Evolutionary conservation across 2,329 filamentous ascomycete genomes (phyloP), one percentile per base, ranked within the genome.

Genomic region (Ceratocystis eucalypticola): DNA sequence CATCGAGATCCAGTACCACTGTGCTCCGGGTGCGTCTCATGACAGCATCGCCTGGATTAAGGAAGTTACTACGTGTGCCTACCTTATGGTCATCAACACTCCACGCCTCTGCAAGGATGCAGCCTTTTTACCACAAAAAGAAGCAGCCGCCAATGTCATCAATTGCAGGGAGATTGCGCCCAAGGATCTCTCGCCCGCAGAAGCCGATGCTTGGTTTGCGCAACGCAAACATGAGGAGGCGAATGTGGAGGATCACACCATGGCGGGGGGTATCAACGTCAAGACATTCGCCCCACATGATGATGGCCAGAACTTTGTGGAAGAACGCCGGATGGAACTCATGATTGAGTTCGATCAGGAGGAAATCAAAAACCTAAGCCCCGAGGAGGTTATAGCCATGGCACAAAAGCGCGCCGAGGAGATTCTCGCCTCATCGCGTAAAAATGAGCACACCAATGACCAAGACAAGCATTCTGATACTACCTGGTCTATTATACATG

Each of bases 41-140:
- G 87, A 96, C 74, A 84, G 87, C 61, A 96, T 96, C 71, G 88
- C 87, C 55, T 91, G 90, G 85, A 95, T 96, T 76, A 96, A 96
- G 75, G 92, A 96, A 74, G 85, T 93, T 1, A 88, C 88, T 2
- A 96, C 91, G 10, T 96, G 92, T 76, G 85, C 90, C 12, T 96
- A 96, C 73, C 80, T 96, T 65, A 96, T 96, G 91, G 85, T 96
- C 41, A 84, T 96, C 69, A 88, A 96, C 73, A 96, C 92, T 0
- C 90, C 91, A 0, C 86, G 91, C 0, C 83, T 96, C 12, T 96
- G 92, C 77, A 84, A 88, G 72, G 92, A 96, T 70, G 84, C 90
- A 8, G 91, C 91, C 8, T 96, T 96, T 74, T 79, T 88, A 65
- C 91, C 92, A 0, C 89, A 91, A 0, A 85, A 88, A 71, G 87